Evolutionary conservation across 116 monocot species (phyloP).

Genomic region (Cymodocea nodosa): DNA sequence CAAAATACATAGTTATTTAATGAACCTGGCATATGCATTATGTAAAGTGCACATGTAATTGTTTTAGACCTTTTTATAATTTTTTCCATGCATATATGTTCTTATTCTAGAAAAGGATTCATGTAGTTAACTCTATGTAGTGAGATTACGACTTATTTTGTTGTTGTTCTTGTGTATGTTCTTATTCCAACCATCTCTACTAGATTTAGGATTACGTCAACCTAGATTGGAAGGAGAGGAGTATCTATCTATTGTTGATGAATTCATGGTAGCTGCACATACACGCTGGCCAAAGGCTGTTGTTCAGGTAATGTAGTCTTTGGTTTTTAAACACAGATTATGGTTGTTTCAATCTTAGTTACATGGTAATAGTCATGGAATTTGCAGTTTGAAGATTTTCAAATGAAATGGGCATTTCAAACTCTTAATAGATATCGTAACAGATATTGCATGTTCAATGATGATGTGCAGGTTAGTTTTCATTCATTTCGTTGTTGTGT

Average conservation of each 20-base stretch:
- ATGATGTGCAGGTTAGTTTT: conserved; percentile 72
- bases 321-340: not conserved
- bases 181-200: conserved; percentile 3
- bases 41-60: too few species aligned
- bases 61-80: too few species aligned
- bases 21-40: too few species aligned
- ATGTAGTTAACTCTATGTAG: not conserved
- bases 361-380: conserved; percentile 1
- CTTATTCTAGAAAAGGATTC: too few species aligned
- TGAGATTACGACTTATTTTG: not conserved
- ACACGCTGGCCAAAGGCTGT: conserved; percentile 98
- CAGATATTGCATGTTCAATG: conserved; percentile 95
- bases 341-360: not conserved
- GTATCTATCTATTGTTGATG: conserved; percentile 86
- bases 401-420: conserved; percentile 99
- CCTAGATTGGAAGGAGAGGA: conserved; percentile 93
- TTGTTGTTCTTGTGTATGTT: not conserved
- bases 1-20: too few species aligned
- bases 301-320: conserved; percentile 73
- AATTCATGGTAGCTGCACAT: conserved; percentile 93
- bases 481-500: not conserved
- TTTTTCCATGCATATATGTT: too few species aligned
- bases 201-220: conserved; percentile 91
- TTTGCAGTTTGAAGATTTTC: conserved; percentile 88
- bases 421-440: conserved; percentile 78